A percentile compares a stretch with the other conserved stretches of the same genome.
Conservation (phyloP, 139 green algal species). For the Pycnococcus provasolii region DNA sequence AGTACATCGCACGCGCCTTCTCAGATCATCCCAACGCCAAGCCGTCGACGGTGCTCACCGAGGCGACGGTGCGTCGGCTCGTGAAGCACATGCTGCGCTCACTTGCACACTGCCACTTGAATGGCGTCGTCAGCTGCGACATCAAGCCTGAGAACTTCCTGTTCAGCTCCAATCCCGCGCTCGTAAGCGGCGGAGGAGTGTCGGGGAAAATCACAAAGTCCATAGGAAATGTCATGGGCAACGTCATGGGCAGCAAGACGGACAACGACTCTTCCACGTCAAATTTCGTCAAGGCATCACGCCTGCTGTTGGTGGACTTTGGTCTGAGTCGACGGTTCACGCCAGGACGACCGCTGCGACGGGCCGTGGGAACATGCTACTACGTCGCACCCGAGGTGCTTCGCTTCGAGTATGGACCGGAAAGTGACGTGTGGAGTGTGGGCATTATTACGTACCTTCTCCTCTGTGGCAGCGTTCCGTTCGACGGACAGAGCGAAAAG, state of each 20-base stretch:
- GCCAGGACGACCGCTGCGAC: constrained; percentile 43
- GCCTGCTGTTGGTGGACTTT: no score
- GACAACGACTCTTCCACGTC: no score
- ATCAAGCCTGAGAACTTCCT: constrained; percentile 20
- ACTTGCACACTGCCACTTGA: constrained; percentile 14
- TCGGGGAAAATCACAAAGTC: constrained; percentile 64
- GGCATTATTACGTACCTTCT: constrained; percentile 61
- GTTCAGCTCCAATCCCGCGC: constrained; percentile 1
- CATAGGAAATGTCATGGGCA: no score
- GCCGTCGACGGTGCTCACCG: not conserved
- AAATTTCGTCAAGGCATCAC: no score
- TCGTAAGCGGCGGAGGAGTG: constrained; percentile 49
- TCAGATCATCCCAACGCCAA: not conserved
- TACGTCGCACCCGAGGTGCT: constrained; percentile 67
- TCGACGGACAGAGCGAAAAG: constrained; percentile 14
- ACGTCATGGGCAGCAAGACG: no score
- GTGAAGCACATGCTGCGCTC: not conserved
- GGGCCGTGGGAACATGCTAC: constrained; percentile 57
- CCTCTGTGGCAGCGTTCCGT: constrained; percentile 34
- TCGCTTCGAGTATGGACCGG: constrained; percentile 29
- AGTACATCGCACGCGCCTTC: not conserved
- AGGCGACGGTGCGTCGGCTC: not conserved
- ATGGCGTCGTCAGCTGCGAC: constrained; percentile 15
- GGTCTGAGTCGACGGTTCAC: not conserved
- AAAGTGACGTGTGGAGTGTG: constrained; percentile 52